Conservation (phyloP, 768 basidiomycete species). For the Scleroderma bovista region DNA sequence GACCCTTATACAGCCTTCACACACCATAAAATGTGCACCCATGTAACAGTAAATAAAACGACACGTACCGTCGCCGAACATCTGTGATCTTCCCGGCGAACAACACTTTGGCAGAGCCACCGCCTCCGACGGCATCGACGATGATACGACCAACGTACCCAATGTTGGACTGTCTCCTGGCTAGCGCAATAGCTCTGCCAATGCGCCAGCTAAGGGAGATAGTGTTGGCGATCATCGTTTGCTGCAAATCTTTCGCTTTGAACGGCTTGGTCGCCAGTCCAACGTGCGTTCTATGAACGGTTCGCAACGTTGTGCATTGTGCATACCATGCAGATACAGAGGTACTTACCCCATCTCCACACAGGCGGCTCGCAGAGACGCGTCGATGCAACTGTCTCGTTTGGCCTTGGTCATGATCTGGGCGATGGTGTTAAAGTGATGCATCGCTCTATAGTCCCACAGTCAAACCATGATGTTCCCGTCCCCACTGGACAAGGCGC, state of each 20-base stretch:
- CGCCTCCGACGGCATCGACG: conserved; percentile 33
- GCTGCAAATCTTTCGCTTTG: conserved; percentile 28
- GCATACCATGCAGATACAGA: neutral
- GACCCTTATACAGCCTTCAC: conserved; percentile 32
- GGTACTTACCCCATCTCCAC: conserved; percentile 42
- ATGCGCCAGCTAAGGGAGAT: conserved; percentile 60
- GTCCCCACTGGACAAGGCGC: conserved; percentile 32
- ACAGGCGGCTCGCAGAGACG: conserved; percentile 41
- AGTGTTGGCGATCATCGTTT: conserved; percentile 44
- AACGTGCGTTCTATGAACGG: conserved; percentile 32
- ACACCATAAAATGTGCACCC: neutral
- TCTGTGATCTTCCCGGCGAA: conserved; percentile 60
- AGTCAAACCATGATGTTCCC: conserved; percentile 30
- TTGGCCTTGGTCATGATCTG: conserved; percentile 41
- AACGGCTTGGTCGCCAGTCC: conserved; percentile 41
- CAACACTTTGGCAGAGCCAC: conserved; percentile 33
- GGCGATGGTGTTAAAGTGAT: conserved; percentile 8
- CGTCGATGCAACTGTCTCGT: conserved; percentile 39
- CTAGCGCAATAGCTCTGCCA: conserved; percentile 51
- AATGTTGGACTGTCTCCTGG: conserved; percentile 42
- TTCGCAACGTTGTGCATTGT: neutral
- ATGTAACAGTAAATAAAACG: neutral
- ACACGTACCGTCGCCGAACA: conserved; percentile 33
- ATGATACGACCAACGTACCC: conserved; percentile 31
- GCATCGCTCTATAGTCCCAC: neutral